phyloP scores from a whole-genome alignment of 1,284 basidiomycete genomes.

The Erythrobasidium hasegawianum region DNA sequence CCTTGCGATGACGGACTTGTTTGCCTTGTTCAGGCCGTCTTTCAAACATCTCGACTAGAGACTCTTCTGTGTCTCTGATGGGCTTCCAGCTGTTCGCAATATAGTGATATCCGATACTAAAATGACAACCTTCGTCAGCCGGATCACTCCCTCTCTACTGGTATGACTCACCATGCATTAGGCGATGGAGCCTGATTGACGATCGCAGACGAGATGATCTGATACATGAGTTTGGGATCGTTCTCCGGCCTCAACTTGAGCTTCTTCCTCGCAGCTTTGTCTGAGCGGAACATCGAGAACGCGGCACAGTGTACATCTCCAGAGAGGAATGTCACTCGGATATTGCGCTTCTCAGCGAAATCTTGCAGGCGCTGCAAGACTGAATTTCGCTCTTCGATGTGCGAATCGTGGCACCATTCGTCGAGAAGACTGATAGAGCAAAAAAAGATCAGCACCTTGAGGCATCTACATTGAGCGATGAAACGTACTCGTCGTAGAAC shows the following conservation, averaged over 20 bases:
- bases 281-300: constrained; percentile 32
- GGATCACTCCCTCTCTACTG: background rate
- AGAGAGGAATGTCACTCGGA: constrained; percentile 32
- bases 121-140: background rate
- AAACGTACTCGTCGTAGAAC: constrained; percentile 34
- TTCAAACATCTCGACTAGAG: constrained; percentile 35
- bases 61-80: constrained; percentile 33
- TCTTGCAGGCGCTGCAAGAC: constrained; percentile 27
- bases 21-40: constrained; percentile 34
- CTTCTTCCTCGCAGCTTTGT: constrained; percentile 15
- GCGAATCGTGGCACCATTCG: constrained; percentile 28
- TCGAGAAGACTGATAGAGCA: constrained; percentile 21
- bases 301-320: constrained; percentile 37
- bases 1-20: constrained; percentile 33
- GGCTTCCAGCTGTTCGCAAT: constrained; percentile 36
- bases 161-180: constrained; percentile 23
- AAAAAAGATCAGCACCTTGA: background rate
- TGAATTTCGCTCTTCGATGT: constrained; percentile 33
- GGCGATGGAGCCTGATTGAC: constrained; percentile 36
- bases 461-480: background rate
- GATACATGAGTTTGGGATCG: constrained; percentile 36
- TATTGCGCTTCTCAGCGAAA: constrained; percentile 23
- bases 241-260: constrained; percentile 26
- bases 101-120: constrained; percentile 33
- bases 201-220: constrained; percentile 35